These are phyloP conservation scores for Yarrowia porcina DNA, from an alignment of 805 yeast genomes.

Conservation along the genomic window DNA sequence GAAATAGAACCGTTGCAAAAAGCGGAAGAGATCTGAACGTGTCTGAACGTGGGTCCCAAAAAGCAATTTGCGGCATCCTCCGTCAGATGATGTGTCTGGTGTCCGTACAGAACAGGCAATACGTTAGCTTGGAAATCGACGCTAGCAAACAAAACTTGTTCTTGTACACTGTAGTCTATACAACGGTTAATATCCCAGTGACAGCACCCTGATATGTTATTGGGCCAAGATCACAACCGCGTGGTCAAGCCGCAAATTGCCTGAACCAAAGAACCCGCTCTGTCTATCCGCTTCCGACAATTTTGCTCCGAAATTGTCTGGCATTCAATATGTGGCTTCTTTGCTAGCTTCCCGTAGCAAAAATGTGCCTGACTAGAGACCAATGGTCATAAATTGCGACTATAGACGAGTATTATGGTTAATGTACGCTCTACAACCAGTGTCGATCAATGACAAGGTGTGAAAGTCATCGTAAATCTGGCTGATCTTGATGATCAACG, in stretches of 20 bases:
- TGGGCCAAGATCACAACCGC: no score
- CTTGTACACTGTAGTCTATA: background rate
- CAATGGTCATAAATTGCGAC: background rate
- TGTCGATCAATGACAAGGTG: background rate
- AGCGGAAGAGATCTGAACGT: background rate
- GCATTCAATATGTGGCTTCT: no score
- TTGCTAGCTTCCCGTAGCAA: no score
- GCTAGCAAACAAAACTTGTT: no score
- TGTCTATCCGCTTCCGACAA: background rate
- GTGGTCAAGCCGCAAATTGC: no score
- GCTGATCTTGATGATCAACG: background rate
- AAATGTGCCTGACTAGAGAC: background rate
- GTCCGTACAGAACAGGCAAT: background rate
- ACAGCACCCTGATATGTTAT: no score
- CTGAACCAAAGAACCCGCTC: no score
- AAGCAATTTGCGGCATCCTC: background rate
- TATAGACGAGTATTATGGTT: background rate
- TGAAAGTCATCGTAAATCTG: background rate
- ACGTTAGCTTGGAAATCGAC: background rate
- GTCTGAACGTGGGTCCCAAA: background rate
- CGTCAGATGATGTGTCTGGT: background rate
- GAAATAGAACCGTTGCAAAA: background rate
- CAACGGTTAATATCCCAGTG: background rate
- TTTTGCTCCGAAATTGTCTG: slow-evolving; percentile 1
- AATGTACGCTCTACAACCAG: background rate